Evolutionary conservation across 2,329 filamentous ascomycete species (phyloP), one percentile per base, ranked within the genome.

Genomic region (Alternaria brassicae): DNA sequence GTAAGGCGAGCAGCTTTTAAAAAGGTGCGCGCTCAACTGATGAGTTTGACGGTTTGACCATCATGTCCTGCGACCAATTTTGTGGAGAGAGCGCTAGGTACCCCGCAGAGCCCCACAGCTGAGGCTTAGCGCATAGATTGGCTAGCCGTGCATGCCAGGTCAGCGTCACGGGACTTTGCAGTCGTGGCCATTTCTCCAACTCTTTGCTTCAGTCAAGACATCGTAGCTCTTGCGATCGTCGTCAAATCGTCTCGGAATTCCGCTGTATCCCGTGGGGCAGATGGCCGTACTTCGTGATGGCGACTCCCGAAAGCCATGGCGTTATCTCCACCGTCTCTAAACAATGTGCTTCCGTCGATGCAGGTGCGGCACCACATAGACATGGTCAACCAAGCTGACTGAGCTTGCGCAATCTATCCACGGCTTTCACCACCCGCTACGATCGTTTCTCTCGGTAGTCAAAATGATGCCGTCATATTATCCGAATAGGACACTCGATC

Each of bases 201-300:
- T 17, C 23, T 19, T 63, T 63, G 19, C 56, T 54, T 58, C 48
- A 28, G 63, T 53, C 58, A 57, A 66, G n/a, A 41, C 41, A 68
- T 60, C 21, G 65, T 55, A 15, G 66, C 61, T 54, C 51, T 66
- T 13, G 68, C 58, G 9, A 66, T 62, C 12, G 45, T 34, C 28
- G 45, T 34, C 28, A 67, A 44, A 8, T 34, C 60, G 30, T 64
- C 56, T 17, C 70, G 63, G 8, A 71, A n/a, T 52, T 71, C 70
- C 56, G 62, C 58, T 19, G 17, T 25, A 15, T 23, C 7, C 44
- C 44, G 13, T 10, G 44, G 44, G 44, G 44, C 30, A 23, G 9
- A 23, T 17, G 28, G 10, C 44, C 15, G 13, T 13, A 36, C 44
- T 48, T 23, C 6, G 44, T 48, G 13, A 40, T 48, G 15, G 30